Evolutionary conservation across 441 rosid species (phyloP), one percentile per base, ranked within the genome.

Genomic region (Eutrema salsugineum): DNA sequence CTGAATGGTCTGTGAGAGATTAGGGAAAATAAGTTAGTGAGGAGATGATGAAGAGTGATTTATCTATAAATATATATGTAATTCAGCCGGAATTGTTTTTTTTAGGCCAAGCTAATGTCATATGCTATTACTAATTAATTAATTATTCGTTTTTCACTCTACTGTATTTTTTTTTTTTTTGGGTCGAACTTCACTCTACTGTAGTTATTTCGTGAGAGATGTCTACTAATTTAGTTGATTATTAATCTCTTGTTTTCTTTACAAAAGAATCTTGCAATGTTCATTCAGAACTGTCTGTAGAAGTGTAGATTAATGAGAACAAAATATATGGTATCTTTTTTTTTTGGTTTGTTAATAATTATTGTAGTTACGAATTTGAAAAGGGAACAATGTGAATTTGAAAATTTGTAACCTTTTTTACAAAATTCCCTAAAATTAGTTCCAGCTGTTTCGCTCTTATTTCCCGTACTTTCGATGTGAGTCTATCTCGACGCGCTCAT

Each of bases 11-110:
- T 27, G n/a, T 22, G 20, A 22, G 39, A 48, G 55, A 66, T 58
- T 73, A 73, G 72, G 68, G 56, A 33, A 48, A 73, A 73, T 66
- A 73, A 73, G 55, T 73, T 65, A 49, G 60, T 7, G 5, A 40
- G 16, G 65, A 56, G 57, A 73, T 65, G 77, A 47, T 54, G 30
- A 36, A 43, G 72, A 58, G 54, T 32, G 30, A 55, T 30, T 66
- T 8, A 50, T 66, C 39, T 38, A 8, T 36, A 28, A 30, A 72
- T 22, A 51, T 47, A 58, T 71, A 59, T 74, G 78, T 67, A 74
- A 67, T 27, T 55, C 57, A 10, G 57, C 49, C 32, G 9, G 28
- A 47, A 71, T 38, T 66, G 66, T 11, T 54, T 35, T 48, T 28
- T 15, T 32, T 53, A 20, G 72, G 61, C 5, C 2, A 56, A 65